Conservation (phyloP, 1,284 basidiomycete genomes). For the Trametes versicolor region DNA sequence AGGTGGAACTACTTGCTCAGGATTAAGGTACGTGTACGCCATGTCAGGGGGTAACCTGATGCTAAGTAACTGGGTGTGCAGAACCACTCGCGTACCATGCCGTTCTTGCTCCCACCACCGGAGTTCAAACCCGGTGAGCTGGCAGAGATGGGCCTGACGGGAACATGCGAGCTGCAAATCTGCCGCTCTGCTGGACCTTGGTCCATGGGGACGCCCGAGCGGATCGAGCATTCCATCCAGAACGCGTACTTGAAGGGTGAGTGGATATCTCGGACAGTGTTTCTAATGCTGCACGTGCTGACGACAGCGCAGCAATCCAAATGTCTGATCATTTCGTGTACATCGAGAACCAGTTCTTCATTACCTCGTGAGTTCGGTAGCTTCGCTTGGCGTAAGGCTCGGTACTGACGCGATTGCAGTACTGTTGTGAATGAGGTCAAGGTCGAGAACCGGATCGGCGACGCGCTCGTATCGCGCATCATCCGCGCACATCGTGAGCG, state of each 20-base stretch:
- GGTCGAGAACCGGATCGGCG: slow-evolving; percentile 95
- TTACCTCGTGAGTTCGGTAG: slow-evolving; percentile 77
- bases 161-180: slow-evolving; percentile 98
- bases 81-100: slow-evolving; percentile 94
- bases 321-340: slow-evolving; percentile 94
- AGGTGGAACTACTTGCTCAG: slow-evolving; percentile 93
- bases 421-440: slow-evolving; percentile 88
- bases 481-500: slow-evolving; percentile 88
- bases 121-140: slow-evolving; percentile 92
- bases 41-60: slow-evolving; percentile 20
- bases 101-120: slow-evolving; percentile 93
- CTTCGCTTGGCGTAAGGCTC: not conserved
- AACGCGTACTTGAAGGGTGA: slow-evolving; percentile 92
- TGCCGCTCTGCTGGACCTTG: slow-evolving; percentile 96
- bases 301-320: slow-evolving; percentile 78
- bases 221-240: slow-evolving; percentile 93
- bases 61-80: slow-evolving; percentile 42
- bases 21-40: slow-evolving; percentile 74
- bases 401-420: slow-evolving; percentile 48
- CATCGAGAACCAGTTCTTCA: slow-evolving; percentile 99
- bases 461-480: slow-evolving; percentile 93
- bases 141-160: slow-evolving; percentile 84
- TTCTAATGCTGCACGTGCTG: not conserved
- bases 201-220: slow-evolving; percentile 92
- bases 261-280: slow-evolving; percentile 28